Evolutionary conservation across 208 protist species (phyloP), one percentile per base, ranked within the genome.

Genomic region (Leishmania lainsoni): DNA sequence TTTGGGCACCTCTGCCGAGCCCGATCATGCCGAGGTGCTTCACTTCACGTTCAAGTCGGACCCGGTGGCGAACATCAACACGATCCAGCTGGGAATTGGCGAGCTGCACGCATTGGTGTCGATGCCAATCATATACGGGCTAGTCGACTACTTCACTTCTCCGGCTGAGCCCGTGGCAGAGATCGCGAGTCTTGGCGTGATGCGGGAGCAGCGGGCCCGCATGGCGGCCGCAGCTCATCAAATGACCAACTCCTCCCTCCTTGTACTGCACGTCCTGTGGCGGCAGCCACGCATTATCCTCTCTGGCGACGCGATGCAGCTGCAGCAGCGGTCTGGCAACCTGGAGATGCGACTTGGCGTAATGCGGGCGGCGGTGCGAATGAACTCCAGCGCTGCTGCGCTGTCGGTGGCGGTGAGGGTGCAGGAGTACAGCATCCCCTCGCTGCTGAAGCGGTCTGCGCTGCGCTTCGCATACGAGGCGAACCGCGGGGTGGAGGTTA

Each of bases 131-230:
- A 73, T 97, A 39, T 83, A 92, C 66, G 89, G 87, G 61, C 73
- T 97, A 0, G 49, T 91, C 3, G 93, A 94, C n/a, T 97, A 96
- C 84, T 90, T 87, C 65, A 92, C 87, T n/a, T 86, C 78, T 3
- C 92, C 92, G 0, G 73, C 78, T 26, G 92, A 96, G 85, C 93
- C 94, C 20, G 86, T 96, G 58, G 84, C 88, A 48, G 91, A 95
- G 85, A 95, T 97, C 66, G 86, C 88, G 22, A 89, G 83, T 59
- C 81, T 97, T n/a, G 92, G 93, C 12, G 90, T 95, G 42, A 96
- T 96, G 93, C 86, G 86, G 29, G 93, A 95, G 87, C 90, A 92
- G 78, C 89, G 93, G 10, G 89, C 85, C 72, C 92, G 93, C 71
- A 83, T 96, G 72, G 89, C 89, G 39, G 81, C 80, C 0, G 85